A percentile compares a stretch with the other conserved stretches of the same genome.
Evolutionary conservation across 495 filamentous ascomycete species (phyloP).

Genomic region (Hypoxylon trugodes): DNA sequence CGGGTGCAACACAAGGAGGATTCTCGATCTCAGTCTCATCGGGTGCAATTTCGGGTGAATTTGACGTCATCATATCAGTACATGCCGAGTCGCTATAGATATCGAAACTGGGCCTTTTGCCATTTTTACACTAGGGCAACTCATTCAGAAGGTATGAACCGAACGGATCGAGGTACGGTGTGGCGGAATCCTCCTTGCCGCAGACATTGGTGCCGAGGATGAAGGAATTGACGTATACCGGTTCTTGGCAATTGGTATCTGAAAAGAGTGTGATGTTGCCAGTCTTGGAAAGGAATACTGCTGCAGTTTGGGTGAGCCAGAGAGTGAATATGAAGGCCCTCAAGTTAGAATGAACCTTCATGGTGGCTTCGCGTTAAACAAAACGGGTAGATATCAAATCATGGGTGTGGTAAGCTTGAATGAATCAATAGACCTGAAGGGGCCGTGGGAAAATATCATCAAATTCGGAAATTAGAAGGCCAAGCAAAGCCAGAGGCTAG

Average conservation of each 20-base stretch:
- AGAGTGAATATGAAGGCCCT: not conserved
- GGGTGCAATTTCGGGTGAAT: not conserved
- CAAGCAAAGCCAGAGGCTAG: not conserved
- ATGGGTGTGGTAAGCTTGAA: not conserved
- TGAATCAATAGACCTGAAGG: not conserved
- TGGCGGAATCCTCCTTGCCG: not conserved
- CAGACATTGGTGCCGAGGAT: not conserved
- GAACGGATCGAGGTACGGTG: not conserved
- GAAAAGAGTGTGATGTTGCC: not conserved
- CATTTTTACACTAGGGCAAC: not conserved
- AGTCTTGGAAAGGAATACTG: not conserved
- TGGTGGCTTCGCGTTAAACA: not conserved
- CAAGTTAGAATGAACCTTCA: not conserved
- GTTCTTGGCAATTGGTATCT: not conserved
- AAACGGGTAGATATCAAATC: not conserved
- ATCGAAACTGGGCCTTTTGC: not conserved
- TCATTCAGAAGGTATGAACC: not conserved
- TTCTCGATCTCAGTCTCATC: not conserved
- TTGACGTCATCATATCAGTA: not conserved
- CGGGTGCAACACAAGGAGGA: not conserved
- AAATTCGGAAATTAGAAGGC: not conserved
- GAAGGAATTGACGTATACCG: not conserved
- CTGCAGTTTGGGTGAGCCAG: not conserved
- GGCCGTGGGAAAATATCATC: not conserved
- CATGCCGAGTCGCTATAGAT: conserved; percentile 4